Percentiles rank a stretch among this genome's conserved stretches.
Conservation (phyloP, 495 filamentous ascomycete species). For the Aspergillus conjunctus region DNA sequence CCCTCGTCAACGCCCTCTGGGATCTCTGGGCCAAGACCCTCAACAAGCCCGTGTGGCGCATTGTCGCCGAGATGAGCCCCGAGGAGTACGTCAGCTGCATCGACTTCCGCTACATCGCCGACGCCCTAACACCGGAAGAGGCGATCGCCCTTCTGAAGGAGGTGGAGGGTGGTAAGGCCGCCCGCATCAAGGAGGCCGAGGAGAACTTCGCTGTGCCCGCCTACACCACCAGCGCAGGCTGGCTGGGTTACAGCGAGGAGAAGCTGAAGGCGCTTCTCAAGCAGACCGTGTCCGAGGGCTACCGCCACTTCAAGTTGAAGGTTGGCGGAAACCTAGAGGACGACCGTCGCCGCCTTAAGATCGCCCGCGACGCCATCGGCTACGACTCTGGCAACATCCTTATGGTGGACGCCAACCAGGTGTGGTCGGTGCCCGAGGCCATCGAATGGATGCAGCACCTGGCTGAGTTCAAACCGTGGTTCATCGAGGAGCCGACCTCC, state of each 20-base stretch:
- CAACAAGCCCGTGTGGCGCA: constrained; percentile 85
- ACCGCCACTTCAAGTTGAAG: constrained; percentile 90
- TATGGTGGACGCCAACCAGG: constrained; percentile 96
- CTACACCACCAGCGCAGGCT: constrained; percentile 89
- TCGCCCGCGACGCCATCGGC: constrained; percentile 81
- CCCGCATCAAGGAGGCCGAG: constrained; percentile 70
- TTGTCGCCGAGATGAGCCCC: constrained; percentile 86
- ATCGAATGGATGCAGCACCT: constrained; percentile 85
- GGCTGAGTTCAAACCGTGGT: constrained; percentile 87
- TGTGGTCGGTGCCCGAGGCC: constrained; percentile 91
- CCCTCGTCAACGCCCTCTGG: constrained; percentile 92
- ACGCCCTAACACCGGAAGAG: constrained; percentile 87
- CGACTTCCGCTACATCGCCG: constrained; percentile 92
- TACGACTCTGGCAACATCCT: constrained; percentile 85
- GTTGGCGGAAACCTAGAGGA: constrained; percentile 73
- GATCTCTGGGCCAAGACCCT: constrained; percentile 91
- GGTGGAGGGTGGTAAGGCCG: constrained; percentile 62
- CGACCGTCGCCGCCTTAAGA: constrained; percentile 67
- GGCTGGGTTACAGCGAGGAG: constrained; percentile 89
- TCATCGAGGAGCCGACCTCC: constrained; percentile 96
- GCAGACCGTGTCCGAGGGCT: constrained; percentile 74
- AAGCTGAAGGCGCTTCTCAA: constrained; percentile 75
- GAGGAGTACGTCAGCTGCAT: constrained; percentile 85
- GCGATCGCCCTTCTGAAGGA: constrained; percentile 69
- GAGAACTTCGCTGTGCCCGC: constrained; percentile 75